Percentiles rank a stretch among this genome's conserved stretches.
phyloP scores from a whole-genome alignment of 2,329 filamentous ascomycete genomes.

The Ascochyta clinopodiicola region DNA sequence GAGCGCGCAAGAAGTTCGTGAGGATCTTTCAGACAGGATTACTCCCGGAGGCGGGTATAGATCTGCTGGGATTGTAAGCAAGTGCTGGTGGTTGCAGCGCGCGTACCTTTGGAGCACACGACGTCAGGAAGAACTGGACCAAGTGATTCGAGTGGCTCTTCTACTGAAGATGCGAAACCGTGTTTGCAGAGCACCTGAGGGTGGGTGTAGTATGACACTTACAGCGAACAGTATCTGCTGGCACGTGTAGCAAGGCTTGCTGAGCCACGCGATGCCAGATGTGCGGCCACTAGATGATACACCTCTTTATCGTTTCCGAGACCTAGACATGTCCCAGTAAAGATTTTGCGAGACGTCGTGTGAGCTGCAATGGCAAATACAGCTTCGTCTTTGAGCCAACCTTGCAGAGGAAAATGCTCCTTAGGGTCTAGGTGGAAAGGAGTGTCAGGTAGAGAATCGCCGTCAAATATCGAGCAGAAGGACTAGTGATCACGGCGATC shows the following conservation, averaged over 20 bases:
- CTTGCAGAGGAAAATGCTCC: slow-evolving; percentile 42
- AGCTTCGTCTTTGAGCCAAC: slow-evolving; percentile 25
- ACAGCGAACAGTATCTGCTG: slow-evolving; percentile 26
- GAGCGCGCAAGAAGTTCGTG: too few species aligned
- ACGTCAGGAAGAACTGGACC: background rate
- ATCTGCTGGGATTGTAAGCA: slow-evolving; percentile 9
- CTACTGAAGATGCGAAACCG: background rate
- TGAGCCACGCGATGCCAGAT: slow-evolving; percentile 19
- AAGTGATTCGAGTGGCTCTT: background rate
- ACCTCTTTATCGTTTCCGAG: background rate
- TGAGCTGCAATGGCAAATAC: slow-evolving; percentile 16
- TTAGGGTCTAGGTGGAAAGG: slow-evolving; percentile 25
- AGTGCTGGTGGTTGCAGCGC: slow-evolving; percentile 4
- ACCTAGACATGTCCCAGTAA: background rate
- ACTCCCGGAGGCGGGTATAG: background rate
- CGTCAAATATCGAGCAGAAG: slow-evolving; percentile 4
- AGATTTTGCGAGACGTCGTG: slow-evolving; percentile 1
- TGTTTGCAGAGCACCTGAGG: background rate
- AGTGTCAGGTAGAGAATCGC: slow-evolving; percentile 5
- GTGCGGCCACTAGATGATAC: background rate
- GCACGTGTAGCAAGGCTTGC: slow-evolving; percentile 30
- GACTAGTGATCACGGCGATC: background rate
- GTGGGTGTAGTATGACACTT: slow-evolving; percentile 24
- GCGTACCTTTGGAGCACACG: background rate
- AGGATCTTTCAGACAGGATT: background rate